These are phyloP conservation scores for Termitomyces sp. DNA, from an alignment of 768 basidiomycete species.

Conservation along the genomic window DNA sequence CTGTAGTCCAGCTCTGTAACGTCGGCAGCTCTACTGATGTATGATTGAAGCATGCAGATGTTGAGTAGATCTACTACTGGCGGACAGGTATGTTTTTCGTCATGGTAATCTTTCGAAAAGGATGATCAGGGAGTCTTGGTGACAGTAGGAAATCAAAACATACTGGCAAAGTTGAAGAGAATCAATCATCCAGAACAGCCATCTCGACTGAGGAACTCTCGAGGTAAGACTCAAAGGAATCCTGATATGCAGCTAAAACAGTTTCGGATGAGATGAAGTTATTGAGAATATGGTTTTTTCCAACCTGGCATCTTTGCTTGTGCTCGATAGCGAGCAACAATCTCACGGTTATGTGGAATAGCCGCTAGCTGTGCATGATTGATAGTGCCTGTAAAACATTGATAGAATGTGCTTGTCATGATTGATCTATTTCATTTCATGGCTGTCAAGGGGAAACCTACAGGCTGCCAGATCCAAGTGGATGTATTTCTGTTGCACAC, in stretches of 20 bases:
- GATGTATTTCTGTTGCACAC: no score
- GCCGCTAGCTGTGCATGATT: slow-evolving; percentile 82
- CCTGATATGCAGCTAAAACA: slow-evolving; percentile 50
- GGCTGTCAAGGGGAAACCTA: no score
- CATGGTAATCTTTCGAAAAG: background rate
- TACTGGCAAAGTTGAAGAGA: background rate
- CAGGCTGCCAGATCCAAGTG: no score
- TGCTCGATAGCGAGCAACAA: slow-evolving; percentile 67
- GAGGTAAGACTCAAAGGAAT: slow-evolving; percentile 60
- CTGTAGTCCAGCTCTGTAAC: background rate
- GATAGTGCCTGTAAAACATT: slow-evolving; percentile 63
- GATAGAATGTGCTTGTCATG: no score
- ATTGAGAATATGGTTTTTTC: slow-evolving; percentile 14
- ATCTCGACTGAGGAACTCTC: slow-evolving; percentile 60
- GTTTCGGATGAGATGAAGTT: background rate
- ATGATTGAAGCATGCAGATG: no score
- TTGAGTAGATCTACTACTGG: no score
- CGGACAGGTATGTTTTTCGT: background rate
- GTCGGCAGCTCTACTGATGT: background rate
- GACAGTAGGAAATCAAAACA: background rate
- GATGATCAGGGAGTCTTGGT: no score
- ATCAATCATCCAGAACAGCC: slow-evolving; percentile 62
- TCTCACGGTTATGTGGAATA: slow-evolving; percentile 68
- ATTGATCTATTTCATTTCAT: no score
- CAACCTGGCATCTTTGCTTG: slow-evolving; percentile 51